Evolutionary conservation across 73 alveolate genomes (phyloP), one percentile per base, ranked within the genome.

Genomic region (Paramecium octaurelia): DNA sequence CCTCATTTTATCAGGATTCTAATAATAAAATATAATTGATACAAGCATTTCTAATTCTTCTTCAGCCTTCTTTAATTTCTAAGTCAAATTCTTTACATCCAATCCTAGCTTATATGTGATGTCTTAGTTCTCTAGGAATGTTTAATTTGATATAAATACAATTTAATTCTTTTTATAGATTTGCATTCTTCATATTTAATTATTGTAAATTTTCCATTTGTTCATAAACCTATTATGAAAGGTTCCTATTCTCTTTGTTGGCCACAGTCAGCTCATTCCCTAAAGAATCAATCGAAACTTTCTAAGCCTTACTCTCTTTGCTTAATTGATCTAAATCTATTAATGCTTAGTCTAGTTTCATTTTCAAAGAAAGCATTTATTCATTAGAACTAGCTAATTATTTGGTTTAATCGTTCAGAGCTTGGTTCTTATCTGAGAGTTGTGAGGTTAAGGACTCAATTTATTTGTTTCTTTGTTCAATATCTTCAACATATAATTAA

Each of bases 1-100:
- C 10, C 76, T 48, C 70, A 80, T 40, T 48, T 80, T 80, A 6
- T 80, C 91, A 44, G 91, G 91, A 80, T 80, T 80, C 73, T 75
- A 36, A 34, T n/a, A 16, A 12, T 54, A 18, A 4, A 4, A 7
- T 35, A 29, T 31, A n/a, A 35, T 4, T 5, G 1, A 16, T 75
- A 75, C 88, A 36, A 80, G 11, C 57, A 44, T 38, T 44, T 80
- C 70, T 44, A 80, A 43, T 31, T 80, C 91, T 23, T 80, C 46
- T 44, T 80, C 91, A 6, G 75, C n/a, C 44, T 80, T 23, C 57
- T 80, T 42, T 0, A 20, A 21, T 80, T 42, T 42, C 7, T 40
- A 21, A 14, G 70, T 44, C 10, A 80, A 46, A 43, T 80, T 46
- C 44, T 80, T 80, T 8, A 44, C 34, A 18, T 80, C 91, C 7